phyloP scores from a whole-genome alignment of 2,329 filamentous ascomycete genomes.

The Fusarium sp. region DNA sequence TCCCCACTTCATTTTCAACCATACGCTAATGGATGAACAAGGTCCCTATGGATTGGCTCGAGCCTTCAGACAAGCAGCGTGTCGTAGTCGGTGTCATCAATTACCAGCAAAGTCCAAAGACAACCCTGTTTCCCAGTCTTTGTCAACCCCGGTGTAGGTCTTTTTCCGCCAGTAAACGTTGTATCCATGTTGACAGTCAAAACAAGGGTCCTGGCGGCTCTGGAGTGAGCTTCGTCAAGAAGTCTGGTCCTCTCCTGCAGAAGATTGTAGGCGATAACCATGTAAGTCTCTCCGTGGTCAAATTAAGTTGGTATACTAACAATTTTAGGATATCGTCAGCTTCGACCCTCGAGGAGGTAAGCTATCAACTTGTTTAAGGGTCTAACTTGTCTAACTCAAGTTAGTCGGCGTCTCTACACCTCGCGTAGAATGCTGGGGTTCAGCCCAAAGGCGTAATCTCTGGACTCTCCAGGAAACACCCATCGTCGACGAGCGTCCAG shows the following conservation, averaged over 20 bases:
- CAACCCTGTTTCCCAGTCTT: constrained; percentile 48
- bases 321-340: constrained; percentile 58
- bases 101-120: constrained; percentile 47
- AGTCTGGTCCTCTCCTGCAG: constrained; percentile 52
- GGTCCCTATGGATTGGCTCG: constrained; percentile 53
- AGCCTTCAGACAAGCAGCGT: constrained; percentile 42
- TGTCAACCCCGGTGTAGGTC: constrained; percentile 51
- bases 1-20: background rate
- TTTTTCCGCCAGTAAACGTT: too few species aligned
- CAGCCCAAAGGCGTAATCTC: constrained; percentile 53
- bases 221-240: constrained; percentile 52
- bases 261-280: constrained; percentile 60
- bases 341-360: constrained; percentile 63
- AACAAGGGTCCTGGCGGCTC: constrained; percentile 63
- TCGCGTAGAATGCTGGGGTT: constrained; percentile 63
- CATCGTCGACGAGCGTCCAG: constrained; percentile 60
- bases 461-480: constrained; percentile 60
- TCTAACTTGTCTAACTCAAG: background rate
- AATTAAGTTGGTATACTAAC: background rate
- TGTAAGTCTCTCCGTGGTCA: constrained; percentile 44
- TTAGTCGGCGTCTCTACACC: constrained; percentile 62
- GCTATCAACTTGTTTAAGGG: constrained; percentile 2
- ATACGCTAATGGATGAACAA: constrained; percentile 16
- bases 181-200: background rate
- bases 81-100: constrained; percentile 50